phyloP scores from a whole-genome alignment of 129 eudicot species.

The Tagetes patula region DNA sequence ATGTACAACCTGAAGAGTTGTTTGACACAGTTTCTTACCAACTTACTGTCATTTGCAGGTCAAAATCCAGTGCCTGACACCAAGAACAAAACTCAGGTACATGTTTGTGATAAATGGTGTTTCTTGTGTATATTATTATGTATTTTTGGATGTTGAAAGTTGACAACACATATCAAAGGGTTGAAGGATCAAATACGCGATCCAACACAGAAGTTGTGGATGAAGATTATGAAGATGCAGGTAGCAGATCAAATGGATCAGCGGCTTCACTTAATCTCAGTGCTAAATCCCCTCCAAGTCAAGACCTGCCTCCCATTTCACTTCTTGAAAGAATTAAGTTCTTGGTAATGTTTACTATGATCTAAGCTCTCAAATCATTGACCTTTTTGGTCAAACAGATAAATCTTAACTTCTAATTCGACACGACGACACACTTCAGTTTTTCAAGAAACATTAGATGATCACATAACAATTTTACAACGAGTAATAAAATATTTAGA shows the following conservation, averaged over 20 bases:
- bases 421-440: not conserved
- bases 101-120: conserved; percentile 8
- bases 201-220: conserved; percentile 41
- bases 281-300: conserved; percentile 48
- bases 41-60: conserved; percentile 46
- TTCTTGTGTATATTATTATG: not conserved
- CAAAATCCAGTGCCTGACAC: conserved; percentile 65
- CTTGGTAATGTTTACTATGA: conserved; percentile 38
- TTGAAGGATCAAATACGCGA: conserved; percentile 43
- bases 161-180: conserved; percentile 31
- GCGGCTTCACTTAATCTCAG: conserved; percentile 42
- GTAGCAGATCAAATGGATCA: conserved; percentile 44
- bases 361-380: not conserved
- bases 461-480: not conserved
- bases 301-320: conserved; percentile 46
- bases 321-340: conserved; percentile 46
- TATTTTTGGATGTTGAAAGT: conserved; percentile 20
- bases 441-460: conserved; percentile 3
- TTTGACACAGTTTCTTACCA: conserved; percentile 16
- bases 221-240: conserved; percentile 37
- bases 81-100: conserved; percentile 63
- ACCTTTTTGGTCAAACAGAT: conserved; percentile 18
- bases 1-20: not conserved
- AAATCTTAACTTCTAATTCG: conserved; percentile 2
- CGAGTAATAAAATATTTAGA: not conserved